Evolutionary conservation across 2,329 filamentous ascomycete genomes (phyloP).

Genomic region (Talaromyces funiculosus): DNA sequence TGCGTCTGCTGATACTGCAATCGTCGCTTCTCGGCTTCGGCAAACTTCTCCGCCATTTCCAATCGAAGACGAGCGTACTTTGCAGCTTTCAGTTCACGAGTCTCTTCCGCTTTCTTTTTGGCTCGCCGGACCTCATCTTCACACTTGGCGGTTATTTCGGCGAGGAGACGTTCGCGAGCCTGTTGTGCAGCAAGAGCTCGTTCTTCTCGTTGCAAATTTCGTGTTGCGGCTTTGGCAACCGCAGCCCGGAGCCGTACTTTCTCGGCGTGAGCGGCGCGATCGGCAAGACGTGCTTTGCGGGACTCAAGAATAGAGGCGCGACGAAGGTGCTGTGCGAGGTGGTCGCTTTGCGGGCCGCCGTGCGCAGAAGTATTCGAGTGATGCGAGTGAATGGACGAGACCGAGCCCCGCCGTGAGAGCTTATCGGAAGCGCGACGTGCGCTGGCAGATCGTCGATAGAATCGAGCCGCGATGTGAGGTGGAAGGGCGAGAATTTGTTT

Average conservation of each 20-base stretch:
- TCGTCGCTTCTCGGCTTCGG: slow-evolving; percentile 57
- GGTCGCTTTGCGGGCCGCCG: slow-evolving; percentile 50
- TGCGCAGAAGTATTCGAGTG: slow-evolving; percentile 49
- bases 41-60: slow-evolving; percentile 61
- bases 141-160: slow-evolving; percentile 60
- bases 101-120: slow-evolving; percentile 62
- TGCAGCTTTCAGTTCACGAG: slow-evolving; percentile 58
- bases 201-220: slow-evolving; percentile 55
- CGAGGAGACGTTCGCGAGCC: slow-evolving; percentile 58
- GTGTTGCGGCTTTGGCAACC: slow-evolving; percentile 54
- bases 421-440: slow-evolving; percentile 56
- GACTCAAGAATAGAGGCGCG: slow-evolving; percentile 60
- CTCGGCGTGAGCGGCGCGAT: slow-evolving; percentile 60
- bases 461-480: slow-evolving; percentile 58
- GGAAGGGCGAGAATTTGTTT: slow-evolving; percentile 47
- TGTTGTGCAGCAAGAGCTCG: slow-evolving; percentile 58
- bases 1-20: slow-evolving; percentile 42
- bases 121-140: slow-evolving; percentile 61
- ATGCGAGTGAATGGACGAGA: slow-evolving; percentile 59
- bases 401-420: slow-evolving; percentile 59
- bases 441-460: slow-evolving; percentile 50
- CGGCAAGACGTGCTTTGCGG: slow-evolving; percentile 58
- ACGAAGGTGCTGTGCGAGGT: slow-evolving; percentile 60
- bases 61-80: slow-evolving; percentile 54
- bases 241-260: slow-evolving; percentile 60